These are phyloP conservation scores for Rosa multiflora DNA, from an alignment of 306 rosid genomes.

Conservation along the genomic window DNA sequence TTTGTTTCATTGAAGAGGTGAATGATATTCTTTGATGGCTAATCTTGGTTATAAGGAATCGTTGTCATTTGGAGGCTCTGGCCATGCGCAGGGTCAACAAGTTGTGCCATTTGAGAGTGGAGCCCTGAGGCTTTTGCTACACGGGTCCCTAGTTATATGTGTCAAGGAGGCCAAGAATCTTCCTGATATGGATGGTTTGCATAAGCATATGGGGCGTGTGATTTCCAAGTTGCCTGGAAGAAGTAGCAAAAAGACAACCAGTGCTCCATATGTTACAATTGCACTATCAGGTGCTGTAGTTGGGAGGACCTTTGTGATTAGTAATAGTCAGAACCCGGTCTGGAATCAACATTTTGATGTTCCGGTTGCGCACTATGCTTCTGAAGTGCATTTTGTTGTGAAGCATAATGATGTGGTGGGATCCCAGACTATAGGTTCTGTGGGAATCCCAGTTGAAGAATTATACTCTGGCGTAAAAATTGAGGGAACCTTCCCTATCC, in stretches of 20 bases:
- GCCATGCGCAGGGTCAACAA: conserved; percentile 59
- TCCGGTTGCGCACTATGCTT: conserved; percentile 71
- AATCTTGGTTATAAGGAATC: conserved; percentile 37
- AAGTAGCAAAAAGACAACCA: conserved; percentile 34
- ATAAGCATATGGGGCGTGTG: conserved; percentile 51
- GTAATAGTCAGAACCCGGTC: conserved; percentile 57
- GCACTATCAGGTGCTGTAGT: conserved; percentile 65
- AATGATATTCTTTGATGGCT: conserved; percentile 38
- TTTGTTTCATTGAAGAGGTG: background rate
- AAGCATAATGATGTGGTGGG: conserved; percentile 68
- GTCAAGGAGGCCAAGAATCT: conserved; percentile 61
- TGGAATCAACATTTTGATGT: conserved; percentile 83
- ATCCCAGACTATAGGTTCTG: conserved; percentile 69
- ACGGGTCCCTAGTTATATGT: conserved; percentile 66
- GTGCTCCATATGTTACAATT: conserved; percentile 81
- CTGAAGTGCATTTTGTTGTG: conserved; percentile 70
- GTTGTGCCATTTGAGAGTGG: conserved; percentile 45
- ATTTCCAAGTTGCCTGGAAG: conserved; percentile 36
- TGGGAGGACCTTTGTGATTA: conserved; percentile 75
- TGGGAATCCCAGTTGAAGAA: conserved; percentile 60
- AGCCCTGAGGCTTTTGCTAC: conserved; percentile 55
- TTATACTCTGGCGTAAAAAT: conserved; percentile 39
- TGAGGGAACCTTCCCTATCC: conserved; percentile 67
- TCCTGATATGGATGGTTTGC: conserved; percentile 71
- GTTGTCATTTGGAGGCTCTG: conserved; percentile 62